These are phyloP conservation scores for Kuraishia floccosa DNA, from an alignment of 805 yeast species.

Conservation along the genomic window DNA sequence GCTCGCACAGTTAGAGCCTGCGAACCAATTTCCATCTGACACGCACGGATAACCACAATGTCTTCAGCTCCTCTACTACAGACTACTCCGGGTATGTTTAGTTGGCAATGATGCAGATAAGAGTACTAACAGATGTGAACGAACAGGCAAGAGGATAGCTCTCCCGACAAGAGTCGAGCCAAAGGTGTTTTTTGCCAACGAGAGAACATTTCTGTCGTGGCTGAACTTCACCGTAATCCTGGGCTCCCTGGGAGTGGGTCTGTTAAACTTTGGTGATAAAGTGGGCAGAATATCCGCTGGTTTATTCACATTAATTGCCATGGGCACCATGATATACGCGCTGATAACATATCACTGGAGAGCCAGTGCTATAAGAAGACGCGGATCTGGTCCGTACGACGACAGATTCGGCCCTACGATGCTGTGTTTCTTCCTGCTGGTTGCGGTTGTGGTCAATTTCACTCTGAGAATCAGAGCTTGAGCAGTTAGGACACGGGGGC, in stretches of 20 bases:
- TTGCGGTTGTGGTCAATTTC: slow-evolving; percentile 92
- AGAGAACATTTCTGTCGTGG: slow-evolving; percentile 97
- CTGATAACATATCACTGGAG: slow-evolving; percentile 97
- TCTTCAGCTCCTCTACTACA: slow-evolving; percentile 66
- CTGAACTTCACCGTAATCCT: slow-evolving; percentile 95
- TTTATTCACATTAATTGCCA: slow-evolving; percentile 87
- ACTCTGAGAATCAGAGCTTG: slow-evolving; percentile 63
- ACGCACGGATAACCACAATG: slow-evolving; percentile 33
- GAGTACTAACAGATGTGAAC: too few relatives aligned
- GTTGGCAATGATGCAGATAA: background rate
- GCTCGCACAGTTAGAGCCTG: too few relatives aligned
- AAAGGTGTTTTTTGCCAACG: slow-evolving; percentile 97
- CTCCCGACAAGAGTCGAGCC: slow-evolving; percentile 98
- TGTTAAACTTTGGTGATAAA: slow-evolving; percentile 91
- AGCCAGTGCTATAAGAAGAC: slow-evolving; percentile 94
- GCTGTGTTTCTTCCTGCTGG: slow-evolving; percentile 84
- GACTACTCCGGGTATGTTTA: slow-evolving; percentile 50
- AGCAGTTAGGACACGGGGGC: slow-evolving; percentile 1
- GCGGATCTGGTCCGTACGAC: slow-evolving; percentile 99
- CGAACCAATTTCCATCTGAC: too few relatives aligned
- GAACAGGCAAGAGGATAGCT: slow-evolving; percentile 78
- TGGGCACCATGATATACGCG: slow-evolving; percentile 97
- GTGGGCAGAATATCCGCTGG: slow-evolving; percentile 91
- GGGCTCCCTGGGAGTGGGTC: slow-evolving; percentile 94
- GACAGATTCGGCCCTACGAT: slow-evolving; percentile 98